Conservation (phyloP, 805 yeast genomes). For the Metschnikowia reukaufii region DNA sequence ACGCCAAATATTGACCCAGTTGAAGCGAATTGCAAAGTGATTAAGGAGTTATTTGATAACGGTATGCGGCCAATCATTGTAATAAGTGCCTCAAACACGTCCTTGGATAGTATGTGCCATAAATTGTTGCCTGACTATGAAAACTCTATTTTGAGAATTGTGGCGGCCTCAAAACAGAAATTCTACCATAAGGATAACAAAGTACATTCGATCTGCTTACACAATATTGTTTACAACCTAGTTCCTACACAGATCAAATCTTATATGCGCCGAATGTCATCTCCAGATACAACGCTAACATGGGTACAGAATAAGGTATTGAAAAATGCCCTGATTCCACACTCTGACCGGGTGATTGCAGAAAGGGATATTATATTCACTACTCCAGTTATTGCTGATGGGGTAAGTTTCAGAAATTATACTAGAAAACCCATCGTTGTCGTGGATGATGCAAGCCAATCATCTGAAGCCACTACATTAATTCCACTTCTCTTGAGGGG, state of each 20-base stretch:
- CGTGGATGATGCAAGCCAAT: conserved; percentile 76
- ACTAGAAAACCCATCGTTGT: conserved; percentile 60
- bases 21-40: conserved; percentile 39
- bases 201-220: conserved; percentile 58
- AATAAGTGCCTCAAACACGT: conserved; percentile 72
- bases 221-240: conserved; percentile 52
- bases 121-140: conserved; percentile 51
- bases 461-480: conserved; percentile 67
- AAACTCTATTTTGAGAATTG: conserved; percentile 54
- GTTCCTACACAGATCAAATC: conserved; percentile 46
- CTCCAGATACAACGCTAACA: conserved; percentile 10
- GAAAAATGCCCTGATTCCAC: conserved; percentile 39
- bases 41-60: conserved; percentile 52
- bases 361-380: conserved; percentile 59
- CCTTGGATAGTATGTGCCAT: conserved; percentile 72
- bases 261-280: conserved; percentile 41
- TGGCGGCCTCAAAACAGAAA: conserved; percentile 55
- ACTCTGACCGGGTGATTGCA: conserved; percentile 47
- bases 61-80: conserved; percentile 62
- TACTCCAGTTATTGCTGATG: conserved; percentile 71
- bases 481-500: conserved; percentile 66
- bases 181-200: conserved; percentile 59
- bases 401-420: conserved; percentile 51
- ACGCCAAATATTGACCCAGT: conserved; percentile 43
- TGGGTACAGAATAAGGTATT: conserved; percentile 49